A percentile compares a stretch with the other conserved stretches of the same genome.
phyloP scores from a whole-genome alignment of 2,329 filamentous ascomycete species.

The Echinosphaeria canescens region DNA sequence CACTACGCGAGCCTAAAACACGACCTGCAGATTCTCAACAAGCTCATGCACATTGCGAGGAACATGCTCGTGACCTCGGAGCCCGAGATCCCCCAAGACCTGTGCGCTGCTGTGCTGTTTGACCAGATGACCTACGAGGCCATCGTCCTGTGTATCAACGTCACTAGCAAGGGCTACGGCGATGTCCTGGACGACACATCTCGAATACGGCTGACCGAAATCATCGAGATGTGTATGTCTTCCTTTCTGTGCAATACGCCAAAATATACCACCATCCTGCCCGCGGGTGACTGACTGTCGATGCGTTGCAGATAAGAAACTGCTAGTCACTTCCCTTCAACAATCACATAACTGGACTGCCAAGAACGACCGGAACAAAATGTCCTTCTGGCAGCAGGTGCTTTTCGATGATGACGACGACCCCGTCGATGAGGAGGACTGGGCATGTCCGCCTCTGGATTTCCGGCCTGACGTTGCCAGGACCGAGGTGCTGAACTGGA shows the following conservation, averaged over 20 bases:
- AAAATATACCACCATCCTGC: no score
- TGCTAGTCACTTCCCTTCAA: constrained; percentile 42
- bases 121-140: constrained; percentile 45
- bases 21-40: constrained; percentile 40
- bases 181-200: constrained; percentile 37
- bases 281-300: constrained; percentile 6
- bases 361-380: constrained; percentile 47
- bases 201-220: constrained; percentile 33
- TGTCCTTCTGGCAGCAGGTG: constrained; percentile 46
- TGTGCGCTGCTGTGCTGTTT: constrained; percentile 40
- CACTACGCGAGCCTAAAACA: constrained; percentile 38
- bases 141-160: constrained; percentile 42
- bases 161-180: constrained; percentile 44
- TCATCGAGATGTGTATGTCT: constrained; percentile 38
- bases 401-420: constrained; percentile 34
- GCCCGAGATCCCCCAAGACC: constrained; percentile 41
- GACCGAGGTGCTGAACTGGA: constrained; percentile 37
- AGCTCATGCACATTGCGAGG: constrained; percentile 42
- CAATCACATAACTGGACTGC: constrained; percentile 50
- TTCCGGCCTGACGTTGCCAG: constrained; percentile 35
- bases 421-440: constrained; percentile 26
- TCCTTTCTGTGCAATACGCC: no score
- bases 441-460: no score
- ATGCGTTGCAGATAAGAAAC: constrained; percentile 30
- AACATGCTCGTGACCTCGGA: constrained; percentile 43